These are phyloP conservation scores for Skeletonema grethae DNA, from an alignment of 108 stramenopile species.

Conservation along the genomic window DNA sequence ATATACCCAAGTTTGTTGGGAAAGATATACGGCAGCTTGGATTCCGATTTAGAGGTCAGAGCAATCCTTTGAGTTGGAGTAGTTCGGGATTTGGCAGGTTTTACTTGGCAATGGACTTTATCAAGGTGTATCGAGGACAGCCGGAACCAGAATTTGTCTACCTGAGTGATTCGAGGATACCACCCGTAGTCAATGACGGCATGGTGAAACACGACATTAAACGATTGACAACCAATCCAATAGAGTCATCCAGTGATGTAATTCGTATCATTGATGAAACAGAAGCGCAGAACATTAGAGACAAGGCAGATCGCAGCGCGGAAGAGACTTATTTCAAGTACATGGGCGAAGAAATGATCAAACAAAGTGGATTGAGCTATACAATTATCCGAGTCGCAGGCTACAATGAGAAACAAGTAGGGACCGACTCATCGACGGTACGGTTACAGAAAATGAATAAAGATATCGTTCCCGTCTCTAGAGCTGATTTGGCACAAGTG, in stretches of 20 bases:
- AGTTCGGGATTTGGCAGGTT: slow-evolving; percentile 50
- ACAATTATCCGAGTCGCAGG: slow-evolving; percentile 74
- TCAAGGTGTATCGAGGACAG: slow-evolving; percentile 78
- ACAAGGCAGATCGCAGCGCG: slow-evolving; percentile 40
- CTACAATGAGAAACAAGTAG: slow-evolving; percentile 60
- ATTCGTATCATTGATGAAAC: slow-evolving; percentile 35
- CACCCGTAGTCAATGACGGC: slow-evolving; percentile 58
- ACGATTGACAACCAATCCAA: slow-evolving; percentile 38
- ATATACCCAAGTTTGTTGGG: slow-evolving; percentile 62
- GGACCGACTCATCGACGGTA: slow-evolving; percentile 68
- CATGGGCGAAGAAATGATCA: slow-evolving; percentile 80
- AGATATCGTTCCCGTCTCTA: slow-evolving; percentile 61
- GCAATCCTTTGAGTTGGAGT: slow-evolving; percentile 31
- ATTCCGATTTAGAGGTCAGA: slow-evolving; percentile 68
- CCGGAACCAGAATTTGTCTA: slow-evolving; percentile 88
- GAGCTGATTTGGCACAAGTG: slow-evolving; percentile 83
- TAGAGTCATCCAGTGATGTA: slow-evolving; percentile 26
- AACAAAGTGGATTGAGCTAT: slow-evolving; percentile 74
- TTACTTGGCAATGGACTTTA: slow-evolving; percentile 78
- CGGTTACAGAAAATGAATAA: slow-evolving; percentile 57
- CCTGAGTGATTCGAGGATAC: slow-evolving; percentile 82
- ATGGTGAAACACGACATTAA: slow-evolving; percentile 74
- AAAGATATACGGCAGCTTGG: slow-evolving; percentile 75
- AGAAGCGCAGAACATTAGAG: slow-evolving; percentile 7
- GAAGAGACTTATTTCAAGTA: slow-evolving; percentile 88